Evolutionary conservation across 163 green algal genomes (phyloP).

Genomic region (Volvox carteri): DNA sequence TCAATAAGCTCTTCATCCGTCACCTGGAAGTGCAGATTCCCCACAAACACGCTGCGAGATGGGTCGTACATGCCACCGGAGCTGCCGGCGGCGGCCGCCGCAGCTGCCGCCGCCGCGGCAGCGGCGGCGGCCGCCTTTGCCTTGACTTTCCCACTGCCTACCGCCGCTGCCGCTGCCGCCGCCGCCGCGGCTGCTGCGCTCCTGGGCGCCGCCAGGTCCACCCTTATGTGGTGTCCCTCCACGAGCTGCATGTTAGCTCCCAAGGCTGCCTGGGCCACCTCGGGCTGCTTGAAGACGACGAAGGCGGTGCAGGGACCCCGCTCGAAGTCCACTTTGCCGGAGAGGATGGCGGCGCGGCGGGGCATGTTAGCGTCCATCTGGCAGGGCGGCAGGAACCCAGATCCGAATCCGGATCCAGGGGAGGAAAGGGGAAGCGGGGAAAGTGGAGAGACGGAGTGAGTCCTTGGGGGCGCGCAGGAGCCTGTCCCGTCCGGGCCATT

Average conservation of each 20-base stretch:
- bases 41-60: slow-evolving; percentile 86
- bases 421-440: too few species aligned
- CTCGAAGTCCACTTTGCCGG: slow-evolving; percentile 67
- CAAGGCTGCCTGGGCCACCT: slow-evolving; percentile 67
- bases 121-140: slow-evolving; percentile 36
- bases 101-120: slow-evolving; percentile 35
- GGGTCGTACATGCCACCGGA: slow-evolving; percentile 77
- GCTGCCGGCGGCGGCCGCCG: neutral
- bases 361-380: slow-evolving; percentile 72
- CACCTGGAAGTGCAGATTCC: slow-evolving; percentile 72
- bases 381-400: too few species aligned
- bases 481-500: too few species aligned
- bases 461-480: too few species aligned
- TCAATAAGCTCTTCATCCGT: slow-evolving; percentile 88
- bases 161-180: slow-evolving; percentile 25
- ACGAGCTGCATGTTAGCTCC: slow-evolving; percentile 86
- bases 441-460: too few species aligned
- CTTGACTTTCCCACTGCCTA: slow-evolving; percentile 27
- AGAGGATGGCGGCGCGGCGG: slow-evolving; percentile 71
- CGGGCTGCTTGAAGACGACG: slow-evolving; percentile 81
- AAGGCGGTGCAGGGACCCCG: slow-evolving; percentile 82
- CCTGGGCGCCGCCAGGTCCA: slow-evolving; percentile 79
- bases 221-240: slow-evolving; percentile 84
- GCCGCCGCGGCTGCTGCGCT: slow-evolving; percentile 30
- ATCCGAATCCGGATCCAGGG: too few species aligned